These are phyloP conservation scores for Candida khao-thaluensis DNA, from an alignment of 805 yeast genomes.

Conservation along the genomic window DNA sequence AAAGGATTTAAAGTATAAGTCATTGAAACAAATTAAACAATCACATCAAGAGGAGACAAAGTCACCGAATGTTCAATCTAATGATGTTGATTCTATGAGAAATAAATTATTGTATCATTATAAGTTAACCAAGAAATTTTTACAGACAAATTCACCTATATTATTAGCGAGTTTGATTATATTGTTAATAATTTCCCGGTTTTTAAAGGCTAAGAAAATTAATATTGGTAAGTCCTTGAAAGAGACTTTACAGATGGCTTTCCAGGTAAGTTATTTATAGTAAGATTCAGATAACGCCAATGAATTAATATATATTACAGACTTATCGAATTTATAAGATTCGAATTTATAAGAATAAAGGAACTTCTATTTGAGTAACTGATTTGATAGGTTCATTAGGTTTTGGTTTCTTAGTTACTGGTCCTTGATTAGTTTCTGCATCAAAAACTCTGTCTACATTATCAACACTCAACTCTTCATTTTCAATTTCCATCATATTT, in stretches of 20 bases:
- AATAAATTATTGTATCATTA: slow-evolving; percentile 18
- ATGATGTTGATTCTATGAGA: slow-evolving; percentile 15
- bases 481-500: slow-evolving; percentile 35
- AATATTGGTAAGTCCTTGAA: slow-evolving; percentile 29
- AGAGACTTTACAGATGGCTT: slow-evolving; percentile 45
- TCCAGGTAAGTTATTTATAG: slow-evolving; percentile 40
- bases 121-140: slow-evolving; percentile 21
- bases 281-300: neutral
- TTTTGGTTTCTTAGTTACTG: slow-evolving; percentile 1
- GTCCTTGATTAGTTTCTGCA: neutral
- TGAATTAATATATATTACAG: too few species aligned
- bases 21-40: slow-evolving; percentile 25
- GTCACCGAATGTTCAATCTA: slow-evolving; percentile 7
- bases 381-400: neutral
- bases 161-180: slow-evolving; percentile 23
- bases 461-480: slow-evolving; percentile 8
- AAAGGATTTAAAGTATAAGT: slow-evolving; percentile 26
- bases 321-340: too few species aligned
- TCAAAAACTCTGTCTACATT: slow-evolving; percentile 12
- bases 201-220: slow-evolving; percentile 24
- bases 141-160: slow-evolving; percentile 29
- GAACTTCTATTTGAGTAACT: slow-evolving; percentile 12
- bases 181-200: slow-evolving; percentile 20
- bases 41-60: slow-evolving; percentile 1
- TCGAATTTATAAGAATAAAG: slow-evolving; percentile 14